phyloP scores from a whole-genome alignment of 2,329 filamentous ascomycete genomes.

The Phoma sp. region DNA sequence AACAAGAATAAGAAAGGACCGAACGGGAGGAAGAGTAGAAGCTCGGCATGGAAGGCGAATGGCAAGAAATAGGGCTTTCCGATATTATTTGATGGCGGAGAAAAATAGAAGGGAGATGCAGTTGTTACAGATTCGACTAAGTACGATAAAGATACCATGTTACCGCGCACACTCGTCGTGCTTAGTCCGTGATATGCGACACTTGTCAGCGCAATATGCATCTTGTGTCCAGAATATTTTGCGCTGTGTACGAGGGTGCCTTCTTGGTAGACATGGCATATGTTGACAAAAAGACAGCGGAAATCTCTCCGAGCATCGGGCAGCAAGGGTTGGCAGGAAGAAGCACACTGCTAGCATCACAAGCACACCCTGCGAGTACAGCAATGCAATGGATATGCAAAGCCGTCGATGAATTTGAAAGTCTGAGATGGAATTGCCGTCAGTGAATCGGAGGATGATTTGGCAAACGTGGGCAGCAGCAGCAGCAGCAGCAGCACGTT shows the following conservation, averaged over 20 bases:
- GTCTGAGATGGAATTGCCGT: neutral
- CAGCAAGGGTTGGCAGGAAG: neutral
- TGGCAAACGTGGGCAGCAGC: constrained; percentile 8
- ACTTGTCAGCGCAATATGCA: too few species aligned
- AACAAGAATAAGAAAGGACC: constrained; percentile 57
- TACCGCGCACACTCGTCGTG: too few species aligned
- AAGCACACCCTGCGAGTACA: neutral
- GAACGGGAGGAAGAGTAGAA: constrained; percentile 52
- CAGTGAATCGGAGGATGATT: constrained; percentile 10
- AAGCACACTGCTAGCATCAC: neutral
- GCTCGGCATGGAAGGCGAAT: constrained; percentile 53
- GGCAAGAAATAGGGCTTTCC: constrained; percentile 12
- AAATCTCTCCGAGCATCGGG: neutral
- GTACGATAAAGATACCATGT: too few species aligned
- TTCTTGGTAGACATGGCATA: too few species aligned
- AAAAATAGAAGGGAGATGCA: neutral
- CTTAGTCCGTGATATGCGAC: too few species aligned
- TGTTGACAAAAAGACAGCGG: neutral
- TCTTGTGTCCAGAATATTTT: too few species aligned
- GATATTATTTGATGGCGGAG: neutral
- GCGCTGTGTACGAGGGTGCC: too few species aligned
- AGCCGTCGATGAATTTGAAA: neutral
- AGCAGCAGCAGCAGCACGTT: constrained; percentile 15
- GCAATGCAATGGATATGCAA: neutral
- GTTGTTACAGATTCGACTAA: neutral